Evolutionary conservation across 495 filamentous ascomycete species (phyloP), one percentile per base, ranked within the genome.

Genomic region (Aspergillus bridgeri): DNA sequence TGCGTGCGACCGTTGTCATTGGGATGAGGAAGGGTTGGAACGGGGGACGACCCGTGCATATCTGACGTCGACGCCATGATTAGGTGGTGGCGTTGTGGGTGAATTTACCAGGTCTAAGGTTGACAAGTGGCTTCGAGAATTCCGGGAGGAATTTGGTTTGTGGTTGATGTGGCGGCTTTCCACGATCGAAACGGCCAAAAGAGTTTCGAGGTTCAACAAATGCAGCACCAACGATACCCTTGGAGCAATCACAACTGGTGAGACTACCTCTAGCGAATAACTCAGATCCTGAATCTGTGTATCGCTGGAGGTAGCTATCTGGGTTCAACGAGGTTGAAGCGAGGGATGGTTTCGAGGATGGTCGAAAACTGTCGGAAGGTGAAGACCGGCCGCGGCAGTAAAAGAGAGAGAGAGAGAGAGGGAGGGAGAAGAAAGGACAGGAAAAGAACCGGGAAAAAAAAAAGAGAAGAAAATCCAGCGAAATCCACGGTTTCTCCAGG

Each of bases 221-320:
- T 56, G 48, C 55, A 50, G 55, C 55, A 45, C 33, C 48, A 51
- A 57, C 51, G 29, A 53, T 20, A 18, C 48, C 38, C 5, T 44
- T 27, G 46, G n/a, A 50, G 38, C 61, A 67, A 72, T 66, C 65
- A 69, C 69, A 45, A 38, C 45, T 42, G 65, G 64, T 68, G 50
- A 29, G 45, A 56, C 70, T 73, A 74, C 73, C 73, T 71, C 73
- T 73, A 76, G 73, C 73, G 70, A 74, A 68, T 66, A 60, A 72
- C 68, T 67, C 73, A 74, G 71, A 74, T 64, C 61, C 65, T 44
- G 67, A 60, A 73, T 74, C 71, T 76, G 70, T 66, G 70, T 60
- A 70, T 67, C 68, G 73, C 73, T 74, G 71, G 71, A 76, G 73
- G 73, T 74, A 74, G 73, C 69, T 73, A 66, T 58, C 49, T 58